Percentiles rank a stretch among this genome's conserved stretches.
Conservation (phyloP, 192 early-diverging fungal species). For the Coemansia sp. region DNA sequence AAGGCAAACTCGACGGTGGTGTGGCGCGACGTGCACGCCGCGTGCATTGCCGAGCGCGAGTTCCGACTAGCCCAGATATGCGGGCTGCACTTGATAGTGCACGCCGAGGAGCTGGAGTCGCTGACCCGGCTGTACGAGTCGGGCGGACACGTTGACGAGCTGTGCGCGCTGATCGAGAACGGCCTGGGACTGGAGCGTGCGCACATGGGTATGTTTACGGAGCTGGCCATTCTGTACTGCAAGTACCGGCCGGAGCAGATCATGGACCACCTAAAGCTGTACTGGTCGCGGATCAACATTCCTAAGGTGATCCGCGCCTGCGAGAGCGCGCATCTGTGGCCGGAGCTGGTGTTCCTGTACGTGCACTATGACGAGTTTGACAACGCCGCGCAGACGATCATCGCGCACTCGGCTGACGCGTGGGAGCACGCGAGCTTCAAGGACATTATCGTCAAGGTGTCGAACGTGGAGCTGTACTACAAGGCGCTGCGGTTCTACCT, state of each 20-base stretch:
- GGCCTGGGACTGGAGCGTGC: conserved; percentile 95
- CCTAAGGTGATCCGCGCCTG: conserved; percentile 97
- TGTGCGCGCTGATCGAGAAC: conserved; percentile 86
- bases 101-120: conserved; percentile 94
- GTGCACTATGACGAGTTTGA: conserved; percentile 99
- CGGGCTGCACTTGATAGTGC: conserved; percentile 91
- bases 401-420: conserved; percentile 90
- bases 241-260: conserved; percentile 93
- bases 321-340: conserved; percentile 91
- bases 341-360: conserved; percentile 96
- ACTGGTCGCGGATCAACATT: conserved; percentile 97
- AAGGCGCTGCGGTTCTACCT: conserved; percentile 96
- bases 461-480: conserved; percentile 97
- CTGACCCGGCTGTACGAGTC: conserved; percentile 84
- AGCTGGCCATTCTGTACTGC: conserved; percentile 95
- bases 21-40: conserved; percentile 98
- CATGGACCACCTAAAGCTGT: conserved; percentile 97
- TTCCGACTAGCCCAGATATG: conserved; percentile 98
- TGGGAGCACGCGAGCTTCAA: conserved; percentile 98
- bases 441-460: conserved; percentile 95
- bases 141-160: conserved; percentile 86
- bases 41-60: conserved; percentile 91
- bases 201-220: conserved; percentile 99
- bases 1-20: conserved; percentile 98
- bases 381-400: conserved; percentile 94